Conservation (phyloP, 140 eudicot genomes). For the Ambrosia hybrid region DNA sequence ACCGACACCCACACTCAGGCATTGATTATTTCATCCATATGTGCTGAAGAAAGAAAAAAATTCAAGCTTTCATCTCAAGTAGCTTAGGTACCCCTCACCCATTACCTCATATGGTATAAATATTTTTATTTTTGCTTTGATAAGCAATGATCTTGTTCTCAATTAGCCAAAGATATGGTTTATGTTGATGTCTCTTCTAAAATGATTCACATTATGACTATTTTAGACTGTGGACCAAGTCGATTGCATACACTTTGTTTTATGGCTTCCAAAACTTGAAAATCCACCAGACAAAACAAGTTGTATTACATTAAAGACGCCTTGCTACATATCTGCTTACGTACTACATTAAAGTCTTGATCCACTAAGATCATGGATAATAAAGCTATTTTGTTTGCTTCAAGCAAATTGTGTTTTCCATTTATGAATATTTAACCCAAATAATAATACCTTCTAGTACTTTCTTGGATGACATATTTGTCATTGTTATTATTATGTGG, state of each 20-base stretch:
- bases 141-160: slow-evolving; percentile 32
- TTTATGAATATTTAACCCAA: neutral
- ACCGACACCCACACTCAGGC: too few species aligned
- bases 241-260: slow-evolving; percentile 23
- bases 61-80: slow-evolving; percentile 3
- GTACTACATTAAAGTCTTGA: slow-evolving; percentile 39
- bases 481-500: neutral
- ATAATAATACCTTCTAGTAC: neutral
- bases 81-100: slow-evolving; percentile 16
- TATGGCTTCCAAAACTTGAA: slow-evolving; percentile 27
- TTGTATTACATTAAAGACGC: slow-evolving; percentile 26
- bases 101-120: slow-evolving; percentile 14
- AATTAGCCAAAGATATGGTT: slow-evolving; percentile 30
- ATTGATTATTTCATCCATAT: neutral
- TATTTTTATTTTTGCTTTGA: slow-evolving; percentile 14
- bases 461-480: slow-evolving; percentile 4
- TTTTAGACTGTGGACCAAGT: slow-evolving; percentile 31
- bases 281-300: slow-evolving; percentile 30
- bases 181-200: slow-evolving; percentile 30
- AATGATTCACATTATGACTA: slow-evolving; percentile 33
- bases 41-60: neutral
- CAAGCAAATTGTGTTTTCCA: slow-evolving; percentile 8
- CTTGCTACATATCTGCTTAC: slow-evolving; percentile 30
- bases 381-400: slow-evolving; percentile 34
- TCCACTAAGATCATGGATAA: slow-evolving; percentile 54